Base-by-base conservation (phyloP, 768 basidiomycete species). In the Hygrophorus pudorinus region DNA sequence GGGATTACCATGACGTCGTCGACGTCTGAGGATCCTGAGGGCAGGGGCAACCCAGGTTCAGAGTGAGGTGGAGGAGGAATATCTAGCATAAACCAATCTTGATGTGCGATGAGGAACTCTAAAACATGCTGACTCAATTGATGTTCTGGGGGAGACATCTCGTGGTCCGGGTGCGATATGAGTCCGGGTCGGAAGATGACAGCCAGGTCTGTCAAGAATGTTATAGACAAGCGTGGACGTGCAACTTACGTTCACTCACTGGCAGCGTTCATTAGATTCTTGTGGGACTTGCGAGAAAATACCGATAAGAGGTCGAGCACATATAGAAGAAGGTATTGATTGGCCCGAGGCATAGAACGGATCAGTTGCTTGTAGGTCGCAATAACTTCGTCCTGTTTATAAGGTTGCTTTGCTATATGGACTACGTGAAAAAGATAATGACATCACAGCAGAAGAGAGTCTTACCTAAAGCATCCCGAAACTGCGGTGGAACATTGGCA, bases 101-200 rank as follows among this genome's bases (percentile, higher is more conserved):
- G 93, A 50, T 97, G 83, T n/a, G 79, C 83, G 52, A 99, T 96
- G 42, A 99, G 70, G 60, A 96, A 97, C 59, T 97, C 92, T 40
- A 99, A 73, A 21, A 98, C 93, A 45, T 73, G 70, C 62, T 96
- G 94, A 51, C 85, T 90, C 6, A 90, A 73, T 7, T 79, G 76
- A 64, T 97, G 91, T 57, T 94, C 90, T 37, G 75, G 65, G 0
- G 91, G 91, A 5, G 76, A 77, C 69, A 93, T 77, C 55, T 90
- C 87, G 56, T 97, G 91, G 17, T 71, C 63, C 2, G 91, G 86
- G 59, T 92, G 89, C 7, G 89, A 86, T 47, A 99, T 80, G 4
- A 99, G 68, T 13, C 93, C 96, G 0, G 96, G 96, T 46, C 92
- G 86, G 64, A 99, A 99, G 51, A 98, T 94, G 37, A 94, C 85